Evolutionary conservation across 2,329 filamentous ascomycete genomes (phyloP), one percentile per base, ranked within the genome.

Genomic region (Alternaria conjuncta): DNA sequence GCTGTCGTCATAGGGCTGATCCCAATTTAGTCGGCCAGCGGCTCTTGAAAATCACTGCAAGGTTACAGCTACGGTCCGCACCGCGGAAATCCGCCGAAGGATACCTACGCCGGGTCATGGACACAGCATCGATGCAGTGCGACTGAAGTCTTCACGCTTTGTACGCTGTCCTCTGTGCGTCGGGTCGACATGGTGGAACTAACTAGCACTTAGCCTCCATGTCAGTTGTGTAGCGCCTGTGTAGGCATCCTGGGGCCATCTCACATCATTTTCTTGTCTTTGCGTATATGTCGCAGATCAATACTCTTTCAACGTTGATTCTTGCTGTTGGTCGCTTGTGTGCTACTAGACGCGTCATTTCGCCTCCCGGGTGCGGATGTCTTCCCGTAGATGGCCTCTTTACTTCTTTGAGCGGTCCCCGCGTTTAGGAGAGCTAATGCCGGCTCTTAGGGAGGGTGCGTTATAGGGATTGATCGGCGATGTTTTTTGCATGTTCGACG

Each of bases 121-220:
- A 58, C 64, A 68, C 61, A 23, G 43, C 59, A 63, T 56, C 12
- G 6, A 56, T 64, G 63, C 45, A 46, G 65, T 68, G 55, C 32
- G 32, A 64, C 62, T 18, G 55, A 49, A 57, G 59, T 36, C 55
- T 58, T 69, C 63, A 64, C 65, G 65, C 60, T 62, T 61, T 55
- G 61, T 66, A 66, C 65, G 13, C 51, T 57, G 50, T 66, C 61
- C 26, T 66, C 54, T 61, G 67, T 57, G 53, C 26, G 57, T 47
- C 25, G 49, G 46, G 32, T 50, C 55, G 28, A 50, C 58, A 57
- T 23, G 51, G 32, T 25, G 30, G 20, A 12, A 44, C 32, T 21
- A 6, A 32, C 30, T 36, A 57, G 43, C n/a, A 25, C 25, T 32
- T 30, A 43, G 46, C 25, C 18, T 15, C 25, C 8, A 46, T 23